phyloP scores from a whole-genome alignment of 2,329 filamentous ascomycete genomes.

The Fusarium neocosmosporiellum region DNA sequence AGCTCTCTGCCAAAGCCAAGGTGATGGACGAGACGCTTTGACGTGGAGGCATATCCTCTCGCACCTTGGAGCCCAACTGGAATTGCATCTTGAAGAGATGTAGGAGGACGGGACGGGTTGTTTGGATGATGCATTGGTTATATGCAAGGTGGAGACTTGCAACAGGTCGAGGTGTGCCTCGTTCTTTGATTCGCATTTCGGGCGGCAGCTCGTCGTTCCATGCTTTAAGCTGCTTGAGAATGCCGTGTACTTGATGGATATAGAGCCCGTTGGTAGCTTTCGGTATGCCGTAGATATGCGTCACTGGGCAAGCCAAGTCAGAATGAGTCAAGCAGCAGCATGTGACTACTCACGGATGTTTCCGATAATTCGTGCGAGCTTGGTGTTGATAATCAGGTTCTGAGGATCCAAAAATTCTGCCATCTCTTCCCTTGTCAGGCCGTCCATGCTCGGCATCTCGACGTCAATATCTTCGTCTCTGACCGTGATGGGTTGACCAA shows the following conservation, averaged over 20 bases:
- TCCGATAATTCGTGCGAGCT: slow-evolving; percentile 46
- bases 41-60: slow-evolving; percentile 4
- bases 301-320: slow-evolving; percentile 14
- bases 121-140: slow-evolving; percentile 51
- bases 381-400: slow-evolving; percentile 43
- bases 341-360: slow-evolving; percentile 32
- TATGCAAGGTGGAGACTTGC: slow-evolving; percentile 47
- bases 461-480: slow-evolving; percentile 49
- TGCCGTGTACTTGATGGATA: slow-evolving; percentile 44
- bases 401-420: slow-evolving; percentile 45
- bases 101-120: slow-evolving; percentile 45
- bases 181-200: slow-evolving; percentile 41
- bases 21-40: slow-evolving; percentile 48
- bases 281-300: slow-evolving; percentile 45
- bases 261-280: slow-evolving; percentile 44
- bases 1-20: slow-evolving; percentile 46
- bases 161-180: slow-evolving; percentile 38
- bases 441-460: slow-evolving; percentile 46
- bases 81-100: slow-evolving; percentile 48
- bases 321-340: accelerated
- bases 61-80: slow-evolving; percentile 24
- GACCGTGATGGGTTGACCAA: slow-evolving; percentile 46
- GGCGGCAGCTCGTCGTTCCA: slow-evolving; percentile 44
- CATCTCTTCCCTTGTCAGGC: slow-evolving; percentile 41
- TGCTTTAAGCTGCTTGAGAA: slow-evolving; percentile 43